Evolutionary conservation across 2,329 filamentous ascomycete species (phyloP).

Genomic region (Sarocladium oryzae): DNA sequence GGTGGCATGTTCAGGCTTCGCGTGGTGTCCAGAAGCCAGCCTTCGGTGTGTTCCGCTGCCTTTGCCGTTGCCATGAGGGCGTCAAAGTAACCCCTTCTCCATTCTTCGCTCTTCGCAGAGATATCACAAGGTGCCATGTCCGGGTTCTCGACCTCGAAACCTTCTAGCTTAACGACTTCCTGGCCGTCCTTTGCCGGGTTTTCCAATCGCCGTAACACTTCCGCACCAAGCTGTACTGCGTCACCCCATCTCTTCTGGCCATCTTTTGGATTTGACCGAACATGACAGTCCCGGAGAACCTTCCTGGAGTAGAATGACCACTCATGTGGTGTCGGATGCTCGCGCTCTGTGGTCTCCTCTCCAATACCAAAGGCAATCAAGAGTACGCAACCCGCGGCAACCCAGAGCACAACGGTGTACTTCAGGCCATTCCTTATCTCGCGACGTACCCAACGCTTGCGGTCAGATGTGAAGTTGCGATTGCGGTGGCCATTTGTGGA

Average conservation of each 20-base stretch:
- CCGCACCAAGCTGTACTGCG: not conserved
- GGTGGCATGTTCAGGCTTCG: conserved; percentile 49
- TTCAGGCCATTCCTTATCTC: conserved; percentile 65
- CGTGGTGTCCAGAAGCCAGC: conserved; percentile 65
- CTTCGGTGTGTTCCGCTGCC: conserved; percentile 74
- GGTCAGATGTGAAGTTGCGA: conserved; percentile 74
- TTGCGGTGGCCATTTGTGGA: conserved; percentile 16
- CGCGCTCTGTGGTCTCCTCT: conserved; percentile 68
- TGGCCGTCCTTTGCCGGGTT: conserved; percentile 61
- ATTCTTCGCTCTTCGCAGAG: conserved; percentile 69
- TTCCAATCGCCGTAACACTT: conserved; percentile 44
- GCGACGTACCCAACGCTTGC: conserved; percentile 61
- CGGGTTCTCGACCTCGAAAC: conserved; percentile 35
- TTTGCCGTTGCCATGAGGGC: conserved; percentile 70
- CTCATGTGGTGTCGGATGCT: conserved; percentile 74
- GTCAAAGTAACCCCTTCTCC: conserved; percentile 81
- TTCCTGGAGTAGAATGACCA: conserved; percentile 70
- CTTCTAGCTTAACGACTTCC: conserved; percentile 47
- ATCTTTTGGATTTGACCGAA: conserved; percentile 48
- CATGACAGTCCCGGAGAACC: conserved; percentile 57
- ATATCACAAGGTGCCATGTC: conserved; percentile 69
- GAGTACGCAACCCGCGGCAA: conserved; percentile 51
- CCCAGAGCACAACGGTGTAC: conserved; percentile 60
- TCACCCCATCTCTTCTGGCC: conserved; percentile 11
- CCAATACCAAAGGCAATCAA: conserved; percentile 59